Conservation (phyloP, 371 early-diverging fungal species). For the Rhizomucor pusillus region DNA sequence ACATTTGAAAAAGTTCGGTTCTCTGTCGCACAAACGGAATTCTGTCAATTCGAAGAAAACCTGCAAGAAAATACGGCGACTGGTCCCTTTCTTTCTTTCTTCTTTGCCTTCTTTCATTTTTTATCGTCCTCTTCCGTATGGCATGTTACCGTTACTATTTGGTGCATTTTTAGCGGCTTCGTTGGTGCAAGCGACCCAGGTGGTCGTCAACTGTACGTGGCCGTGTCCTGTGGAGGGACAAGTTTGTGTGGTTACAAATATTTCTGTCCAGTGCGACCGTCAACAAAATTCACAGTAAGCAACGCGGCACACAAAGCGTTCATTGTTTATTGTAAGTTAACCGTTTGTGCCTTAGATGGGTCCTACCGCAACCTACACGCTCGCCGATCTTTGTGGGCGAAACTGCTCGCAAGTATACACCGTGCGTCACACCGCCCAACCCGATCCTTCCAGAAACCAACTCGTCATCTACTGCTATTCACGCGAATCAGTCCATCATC, state of each 20-base stretch:
- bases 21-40: too few species aligned
- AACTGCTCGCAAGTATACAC: slow-evolving; percentile 17
- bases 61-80: too few species aligned
- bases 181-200: slow-evolving; percentile 2
- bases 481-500: slow-evolving; percentile 13
- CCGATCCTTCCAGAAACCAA: neutral
- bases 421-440: slow-evolving; percentile 19
- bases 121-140: neutral
- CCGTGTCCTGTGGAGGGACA: slow-evolving; percentile 17
- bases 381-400: slow-evolving; percentile 25
- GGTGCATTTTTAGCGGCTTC: neutral
- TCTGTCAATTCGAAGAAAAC: too few species aligned
- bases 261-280: slow-evolving; percentile 14
- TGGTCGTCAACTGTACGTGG: slow-evolving; percentile 24
- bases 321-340: neutral
- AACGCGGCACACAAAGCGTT: neutral
- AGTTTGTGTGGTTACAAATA: slow-evolving; percentile 17
- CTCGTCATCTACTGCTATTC: neutral
- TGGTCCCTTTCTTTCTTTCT: too few species aligned
- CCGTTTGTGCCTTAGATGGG: slow-evolving; percentile 15
- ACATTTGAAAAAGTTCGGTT: too few species aligned
- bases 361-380: slow-evolving; percentile 11
- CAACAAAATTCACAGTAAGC: slow-evolving; percentile 22
- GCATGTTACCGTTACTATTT: neutral
- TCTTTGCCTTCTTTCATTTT: neutral